Conservation (phyloP, 2,329 filamentous ascomycete species). For the Conoideocrella luteorostrata region DNA sequence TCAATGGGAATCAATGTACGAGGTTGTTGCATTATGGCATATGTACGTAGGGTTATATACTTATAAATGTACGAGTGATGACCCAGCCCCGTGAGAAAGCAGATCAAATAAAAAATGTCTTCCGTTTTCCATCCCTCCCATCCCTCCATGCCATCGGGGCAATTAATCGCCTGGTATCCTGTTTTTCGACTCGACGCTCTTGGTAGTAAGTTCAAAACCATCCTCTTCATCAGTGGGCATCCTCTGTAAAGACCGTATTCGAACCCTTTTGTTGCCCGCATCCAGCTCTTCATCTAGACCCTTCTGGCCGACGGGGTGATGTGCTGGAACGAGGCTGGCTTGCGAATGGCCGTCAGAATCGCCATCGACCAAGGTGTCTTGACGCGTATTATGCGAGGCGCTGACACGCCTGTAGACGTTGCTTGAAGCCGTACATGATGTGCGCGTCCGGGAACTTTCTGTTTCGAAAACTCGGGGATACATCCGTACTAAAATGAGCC, state of each 20-base stretch:
- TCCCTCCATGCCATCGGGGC: too few relatives aligned
- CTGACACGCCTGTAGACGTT: slow-evolving; percentile 1
- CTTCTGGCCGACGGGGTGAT: neutral
- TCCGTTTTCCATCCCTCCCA: too few relatives aligned
- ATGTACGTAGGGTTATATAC: too few relatives aligned
- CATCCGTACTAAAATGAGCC: slow-evolving; percentile 15
- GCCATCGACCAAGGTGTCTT: neutral
- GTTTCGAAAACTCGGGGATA: slow-evolving; percentile 3
- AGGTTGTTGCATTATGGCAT: too few relatives aligned
- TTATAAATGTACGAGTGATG: too few relatives aligned
- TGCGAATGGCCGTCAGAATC: neutral
- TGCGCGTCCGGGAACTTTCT: neutral
- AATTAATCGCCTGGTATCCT: too few relatives aligned
- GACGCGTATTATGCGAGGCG: neutral
- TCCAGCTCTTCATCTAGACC: neutral
- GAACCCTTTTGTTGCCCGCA: neutral
- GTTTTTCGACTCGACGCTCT: neutral
- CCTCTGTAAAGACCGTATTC: neutral
- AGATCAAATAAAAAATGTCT: too few relatives aligned
- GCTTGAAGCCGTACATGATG: slow-evolving; percentile 1
- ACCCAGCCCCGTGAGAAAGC: too few relatives aligned
- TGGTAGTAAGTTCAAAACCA: neutral
- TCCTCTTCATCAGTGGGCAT: neutral
- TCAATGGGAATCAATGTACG: too few relatives aligned
- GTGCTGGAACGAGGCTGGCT: neutral